A percentile compares a stretch with the other conserved stretches of the same genome.
phyloP scores from a whole-genome alignment of 345 rosid genomes.

The Brassica nigra region DNA sequence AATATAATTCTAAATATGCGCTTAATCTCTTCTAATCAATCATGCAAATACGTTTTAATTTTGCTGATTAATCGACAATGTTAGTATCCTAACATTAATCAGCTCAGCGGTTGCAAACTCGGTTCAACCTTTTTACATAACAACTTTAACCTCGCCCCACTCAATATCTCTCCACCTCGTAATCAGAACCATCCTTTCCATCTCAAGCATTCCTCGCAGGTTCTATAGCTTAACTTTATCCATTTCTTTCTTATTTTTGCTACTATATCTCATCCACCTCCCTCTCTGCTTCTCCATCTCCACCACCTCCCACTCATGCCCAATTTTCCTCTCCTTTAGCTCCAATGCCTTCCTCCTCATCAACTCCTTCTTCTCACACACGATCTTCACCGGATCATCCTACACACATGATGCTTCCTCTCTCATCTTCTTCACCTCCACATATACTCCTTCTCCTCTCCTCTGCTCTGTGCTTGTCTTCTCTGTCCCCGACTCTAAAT shows the following conservation, averaged over 20 bases:
- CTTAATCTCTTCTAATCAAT: not conserved
- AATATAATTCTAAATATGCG: not conserved
- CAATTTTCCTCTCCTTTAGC: constrained; percentile 70
- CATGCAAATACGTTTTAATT: not conserved
- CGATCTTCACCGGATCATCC: constrained; percentile 59
- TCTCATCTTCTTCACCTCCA: constrained; percentile 49
- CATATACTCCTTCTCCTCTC: no score
- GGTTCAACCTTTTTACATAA: constrained; percentile 66
- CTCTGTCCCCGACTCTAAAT: no score
- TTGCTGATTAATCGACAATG: not conserved
- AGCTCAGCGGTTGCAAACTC: constrained; percentile 47
- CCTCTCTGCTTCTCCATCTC: constrained; percentile 89
- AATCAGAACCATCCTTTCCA: constrained; percentile 68
- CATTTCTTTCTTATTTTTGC: constrained; percentile 93
- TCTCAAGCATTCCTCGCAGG: constrained; percentile 62
- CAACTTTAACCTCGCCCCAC: constrained; percentile 40
- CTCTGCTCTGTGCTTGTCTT: no score
- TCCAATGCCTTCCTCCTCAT: constrained; percentile 47
- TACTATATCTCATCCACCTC: constrained; percentile 83
- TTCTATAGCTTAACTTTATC: constrained; percentile 79
- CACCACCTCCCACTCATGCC: constrained; percentile 57
- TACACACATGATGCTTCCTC: constrained; percentile 48
- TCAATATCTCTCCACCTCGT: constrained; percentile 73
- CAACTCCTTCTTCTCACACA: constrained; percentile 70
- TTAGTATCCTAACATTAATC: constrained; percentile 3